Evolutionary conservation across 225 moss, liverwort and hornwort genomes (phyloP).

Genomic region (Bryoerythrophyllum caledonicum): DNA sequence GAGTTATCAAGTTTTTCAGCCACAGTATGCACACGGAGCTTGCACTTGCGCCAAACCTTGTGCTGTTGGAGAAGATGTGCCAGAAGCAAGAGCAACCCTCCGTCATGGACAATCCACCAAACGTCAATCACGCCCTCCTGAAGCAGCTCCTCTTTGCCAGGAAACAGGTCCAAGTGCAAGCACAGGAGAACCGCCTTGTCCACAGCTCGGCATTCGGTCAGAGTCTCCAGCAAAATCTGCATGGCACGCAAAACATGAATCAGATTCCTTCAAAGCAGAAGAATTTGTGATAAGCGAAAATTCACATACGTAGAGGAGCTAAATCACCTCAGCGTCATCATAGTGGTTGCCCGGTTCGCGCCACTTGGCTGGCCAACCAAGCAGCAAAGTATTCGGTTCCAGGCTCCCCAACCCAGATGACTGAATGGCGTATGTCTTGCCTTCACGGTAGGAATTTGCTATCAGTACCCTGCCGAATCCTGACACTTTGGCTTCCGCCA

Average conservation of each 20-base stretch:
- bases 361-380: conserved; percentile 92
- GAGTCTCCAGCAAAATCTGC: conserved; percentile 83
- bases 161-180: conserved; percentile 82
- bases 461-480: conserved; percentile 79
- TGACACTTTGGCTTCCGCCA: conserved; percentile 69
- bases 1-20: conserved; percentile 79
- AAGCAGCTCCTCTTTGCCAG: conserved; percentile 53
- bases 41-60: conserved; percentile 92
- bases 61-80: conserved; percentile 86
- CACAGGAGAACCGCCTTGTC: conserved; percentile 91
- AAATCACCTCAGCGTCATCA: conserved; percentile 62
- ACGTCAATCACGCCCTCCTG: conserved; percentile 91
- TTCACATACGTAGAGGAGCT: too few relatives aligned
- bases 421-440: conserved; percentile 91
- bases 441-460: conserved; percentile 75
- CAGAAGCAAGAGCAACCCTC: conserved; percentile 86
- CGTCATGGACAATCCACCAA: conserved; percentile 99
- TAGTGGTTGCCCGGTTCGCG: conserved; percentile 58
- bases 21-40: conserved; percentile 75
- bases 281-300: not conserved
- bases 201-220: conserved; percentile 79
- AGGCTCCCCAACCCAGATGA: conserved; percentile 92
- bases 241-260: not conserved
- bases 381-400: conserved; percentile 88
- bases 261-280: not conserved